phyloP scores from a whole-genome alignment of 352 stramenopile species.

The Pythium oligandrum region DNA sequence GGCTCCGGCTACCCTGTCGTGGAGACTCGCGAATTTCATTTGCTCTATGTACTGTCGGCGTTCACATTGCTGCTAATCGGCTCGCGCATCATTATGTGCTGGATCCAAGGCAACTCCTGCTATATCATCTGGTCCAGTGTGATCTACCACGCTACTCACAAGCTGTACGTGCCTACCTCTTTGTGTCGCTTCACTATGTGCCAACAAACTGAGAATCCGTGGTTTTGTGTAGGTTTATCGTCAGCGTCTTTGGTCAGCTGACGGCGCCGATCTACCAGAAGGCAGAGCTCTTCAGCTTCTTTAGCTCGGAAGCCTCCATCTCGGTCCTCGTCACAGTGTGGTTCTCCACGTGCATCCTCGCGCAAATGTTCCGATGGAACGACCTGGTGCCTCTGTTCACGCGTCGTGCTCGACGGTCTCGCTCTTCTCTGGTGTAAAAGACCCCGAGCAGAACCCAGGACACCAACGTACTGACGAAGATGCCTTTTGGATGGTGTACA shows the following conservation, averaged over 20 bases:
- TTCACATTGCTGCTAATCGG: slow-evolving; percentile 80
- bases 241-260: slow-evolving; percentile 84
- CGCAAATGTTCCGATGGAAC: slow-evolving; percentile 82
- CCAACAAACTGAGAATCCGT: no score
- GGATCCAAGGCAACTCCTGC: slow-evolving; percentile 86
- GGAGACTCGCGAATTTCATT: slow-evolving; percentile 70
- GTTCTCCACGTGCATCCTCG: slow-evolving; percentile 88
- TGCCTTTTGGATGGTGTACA: no score
- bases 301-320: slow-evolving; percentile 79
- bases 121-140: slow-evolving; percentile 88
- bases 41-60: slow-evolving; percentile 72
- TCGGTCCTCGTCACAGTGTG: slow-evolving; percentile 82
- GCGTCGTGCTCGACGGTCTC: slow-evolving; percentile 6
- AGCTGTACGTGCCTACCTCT: slow-evolving; percentile 53
- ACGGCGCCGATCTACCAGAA: slow-evolving; percentile 83
- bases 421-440: slow-evolving; percentile 8
- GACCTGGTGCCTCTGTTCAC: slow-evolving; percentile 70
- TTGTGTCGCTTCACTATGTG: no score
- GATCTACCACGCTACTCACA: slow-evolving; percentile 83
- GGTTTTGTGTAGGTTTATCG: slow-evolving; percentile 61
- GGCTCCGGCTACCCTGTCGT: slow-evolving; percentile 77
- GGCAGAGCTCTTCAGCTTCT: slow-evolving; percentile 76
- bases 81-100: slow-evolving; percentile 88
- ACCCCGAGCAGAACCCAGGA: not conserved
- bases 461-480: no score